A percentile compares a stretch with the other conserved stretches of the same genome.
These are phyloP conservation scores for Aquanectria penicillioides DNA, from an alignment of 2,329 filamentous ascomycete species.

Conservation along the genomic window DNA sequence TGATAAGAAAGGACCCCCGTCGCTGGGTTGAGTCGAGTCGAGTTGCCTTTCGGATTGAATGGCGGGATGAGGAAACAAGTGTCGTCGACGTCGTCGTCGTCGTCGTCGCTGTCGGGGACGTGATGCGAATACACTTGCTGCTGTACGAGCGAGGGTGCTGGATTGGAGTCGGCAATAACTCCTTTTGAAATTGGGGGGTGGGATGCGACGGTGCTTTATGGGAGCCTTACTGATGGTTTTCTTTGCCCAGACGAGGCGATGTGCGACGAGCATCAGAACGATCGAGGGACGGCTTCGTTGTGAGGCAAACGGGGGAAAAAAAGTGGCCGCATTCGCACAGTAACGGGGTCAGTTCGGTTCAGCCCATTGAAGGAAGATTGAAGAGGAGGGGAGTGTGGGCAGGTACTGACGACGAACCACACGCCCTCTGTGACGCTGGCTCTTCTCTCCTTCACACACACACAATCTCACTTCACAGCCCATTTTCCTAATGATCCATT, in stretches of 20 bases:
- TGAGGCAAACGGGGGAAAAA: no score
- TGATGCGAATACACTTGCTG: no score
- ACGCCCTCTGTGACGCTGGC: slow-evolving; percentile 8
- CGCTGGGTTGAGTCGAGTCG: slow-evolving; percentile 15
- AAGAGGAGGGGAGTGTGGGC: slow-evolving; percentile 22
- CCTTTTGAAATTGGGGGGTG: background rate
- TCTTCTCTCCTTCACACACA: background rate
- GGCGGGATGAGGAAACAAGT: no score
- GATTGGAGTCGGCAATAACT: no score
- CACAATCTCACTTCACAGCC: slow-evolving; percentile 9
- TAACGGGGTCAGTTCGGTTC: slow-evolving; percentile 6
- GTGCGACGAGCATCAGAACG: no score
- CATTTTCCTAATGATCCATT: background rate
- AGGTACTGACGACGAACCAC: slow-evolving; percentile 11
- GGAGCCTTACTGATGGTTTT: no score
- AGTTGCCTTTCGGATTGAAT: no score
- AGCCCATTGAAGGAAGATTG: slow-evolving; percentile 8
- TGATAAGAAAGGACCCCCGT: slow-evolving; percentile 41
- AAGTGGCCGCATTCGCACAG: slow-evolving; percentile 28
- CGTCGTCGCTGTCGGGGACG: no score
- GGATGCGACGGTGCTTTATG: slow-evolving; percentile 2
- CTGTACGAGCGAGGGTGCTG: no score
- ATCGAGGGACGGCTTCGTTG: no score
- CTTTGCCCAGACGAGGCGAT: no score
- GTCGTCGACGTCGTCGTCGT: no score